Evolutionary conservation across 139 green algal genomes (phyloP).

Genomic region (Nannochloris sp.): DNA sequence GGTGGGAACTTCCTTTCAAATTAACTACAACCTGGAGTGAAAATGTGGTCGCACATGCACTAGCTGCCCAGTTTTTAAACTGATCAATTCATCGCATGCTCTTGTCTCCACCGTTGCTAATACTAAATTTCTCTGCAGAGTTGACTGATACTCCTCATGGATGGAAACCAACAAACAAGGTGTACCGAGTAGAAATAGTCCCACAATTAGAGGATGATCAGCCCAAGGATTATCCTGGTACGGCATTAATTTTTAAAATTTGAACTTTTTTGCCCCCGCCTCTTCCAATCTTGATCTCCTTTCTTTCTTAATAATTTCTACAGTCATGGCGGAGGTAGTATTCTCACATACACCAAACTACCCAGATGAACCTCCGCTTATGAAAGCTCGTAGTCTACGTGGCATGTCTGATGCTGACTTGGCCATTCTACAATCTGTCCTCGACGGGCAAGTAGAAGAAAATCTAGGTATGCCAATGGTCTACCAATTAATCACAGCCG

Average conservation of each 20-base stretch:
- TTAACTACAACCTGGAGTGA: neutral
- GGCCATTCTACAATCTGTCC: slow-evolving; percentile 17
- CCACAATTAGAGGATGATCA: slow-evolving; percentile 14
- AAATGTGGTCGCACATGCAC: neutral
- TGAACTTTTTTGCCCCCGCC: neutral
- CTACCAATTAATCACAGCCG: slow-evolving; percentile 50
- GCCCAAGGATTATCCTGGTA: neutral
- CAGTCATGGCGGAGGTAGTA: slow-evolving; percentile 29
- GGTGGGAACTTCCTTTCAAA: slow-evolving; percentile 6
- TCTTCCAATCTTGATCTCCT: neutral
- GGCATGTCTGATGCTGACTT: slow-evolving; percentile 65
- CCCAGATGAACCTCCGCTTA: slow-evolving; percentile 38
- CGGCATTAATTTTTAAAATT: neutral
- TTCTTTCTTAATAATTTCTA: neutral
- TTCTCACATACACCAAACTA: slow-evolving; percentile 45
- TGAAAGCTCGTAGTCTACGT: slow-evolving; percentile 45
- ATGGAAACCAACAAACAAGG: slow-evolving; percentile 8
- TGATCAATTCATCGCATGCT: neutral
- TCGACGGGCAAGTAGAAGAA: slow-evolving; percentile 39
- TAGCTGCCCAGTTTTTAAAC: neutral
- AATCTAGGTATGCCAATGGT: slow-evolving; percentile 46
- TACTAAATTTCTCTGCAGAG: slow-evolving; percentile 12
- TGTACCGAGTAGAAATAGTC: slow-evolving; percentile 18
- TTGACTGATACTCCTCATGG: slow-evolving; percentile 17
- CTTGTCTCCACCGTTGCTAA: neutral